Conservation (phyloP, 2,329 filamentous ascomycete genomes). For the Claviceps sp. region DNA sequence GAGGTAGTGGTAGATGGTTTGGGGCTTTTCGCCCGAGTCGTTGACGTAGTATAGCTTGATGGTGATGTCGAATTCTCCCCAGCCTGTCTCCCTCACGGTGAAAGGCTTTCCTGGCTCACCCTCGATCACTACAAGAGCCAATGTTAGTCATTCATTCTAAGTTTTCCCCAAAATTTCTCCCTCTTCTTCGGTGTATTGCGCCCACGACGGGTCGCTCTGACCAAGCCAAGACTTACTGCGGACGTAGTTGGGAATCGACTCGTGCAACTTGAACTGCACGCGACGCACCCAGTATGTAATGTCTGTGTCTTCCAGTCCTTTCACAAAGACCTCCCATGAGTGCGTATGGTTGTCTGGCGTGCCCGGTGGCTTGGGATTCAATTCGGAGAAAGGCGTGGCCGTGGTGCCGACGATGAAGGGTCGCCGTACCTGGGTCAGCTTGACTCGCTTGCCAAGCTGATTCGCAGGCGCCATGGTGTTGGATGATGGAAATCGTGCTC, state of each 20-base stretch:
- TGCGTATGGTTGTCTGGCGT: slow-evolving; percentile 88
- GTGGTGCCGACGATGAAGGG: slow-evolving; percentile 68
- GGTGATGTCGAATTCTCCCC: slow-evolving; percentile 96
- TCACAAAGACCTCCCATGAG: slow-evolving; percentile 90
- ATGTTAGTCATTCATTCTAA: neutral
- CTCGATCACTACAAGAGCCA: slow-evolving; percentile 45
- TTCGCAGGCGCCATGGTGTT: slow-evolving; percentile 44
- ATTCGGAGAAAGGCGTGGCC: slow-evolving; percentile 65
- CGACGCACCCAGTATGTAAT: slow-evolving; percentile 93
- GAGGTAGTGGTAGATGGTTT: slow-evolving; percentile 88
- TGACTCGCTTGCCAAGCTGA: slow-evolving; percentile 47
- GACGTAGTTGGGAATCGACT: slow-evolving; percentile 85
- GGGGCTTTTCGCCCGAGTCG: slow-evolving; percentile 81
- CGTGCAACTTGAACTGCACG: slow-evolving; percentile 95
- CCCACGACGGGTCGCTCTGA: neutral
- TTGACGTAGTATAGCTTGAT: slow-evolving; percentile 89
- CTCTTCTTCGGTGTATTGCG: neutral
- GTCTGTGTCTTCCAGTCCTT: slow-evolving; percentile 77
- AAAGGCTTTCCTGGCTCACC: slow-evolving; percentile 57
- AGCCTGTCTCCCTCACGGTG: slow-evolving; percentile 81
- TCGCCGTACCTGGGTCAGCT: slow-evolving; percentile 49
- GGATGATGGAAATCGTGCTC: neutral
- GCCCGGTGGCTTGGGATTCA: slow-evolving; percentile 63
- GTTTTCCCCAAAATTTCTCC: neutral
- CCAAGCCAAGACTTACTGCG: slow-evolving; percentile 42